Evolutionary conservation across 2,329 filamentous ascomycete genomes (phyloP).

Genomic region (Penicillium sp.): DNA sequence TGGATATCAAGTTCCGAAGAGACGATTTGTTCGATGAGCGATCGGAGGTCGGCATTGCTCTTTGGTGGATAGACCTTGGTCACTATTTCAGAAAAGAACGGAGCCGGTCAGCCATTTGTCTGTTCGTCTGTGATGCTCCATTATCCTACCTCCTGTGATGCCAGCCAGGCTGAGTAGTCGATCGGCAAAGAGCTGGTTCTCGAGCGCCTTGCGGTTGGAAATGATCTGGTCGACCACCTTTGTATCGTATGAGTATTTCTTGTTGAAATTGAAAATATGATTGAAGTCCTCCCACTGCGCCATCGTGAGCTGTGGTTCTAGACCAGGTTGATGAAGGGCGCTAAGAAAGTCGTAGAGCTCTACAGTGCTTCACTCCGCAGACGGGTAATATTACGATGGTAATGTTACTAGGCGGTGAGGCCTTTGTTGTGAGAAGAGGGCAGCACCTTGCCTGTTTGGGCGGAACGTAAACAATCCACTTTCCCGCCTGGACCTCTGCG

Average conservation of each 20-base stretch:
- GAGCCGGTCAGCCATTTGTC: background rate
- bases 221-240: slow-evolving; percentile 66
- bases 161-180: slow-evolving; percentile 72
- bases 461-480: slow-evolving; percentile 46
- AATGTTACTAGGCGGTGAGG: slow-evolving; percentile 34
- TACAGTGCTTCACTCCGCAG: slow-evolving; percentile 16
- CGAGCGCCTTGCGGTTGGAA: slow-evolving; percentile 66
- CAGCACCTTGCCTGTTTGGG: slow-evolving; percentile 39
- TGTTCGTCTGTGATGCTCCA: slow-evolving; percentile 10
- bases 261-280: slow-evolving; percentile 66
- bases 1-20: slow-evolving; percentile 67
- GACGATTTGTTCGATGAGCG: slow-evolving; percentile 71
- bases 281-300: slow-evolving; percentile 65
- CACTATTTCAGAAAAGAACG: slow-evolving; percentile 40
- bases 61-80: slow-evolving; percentile 75
- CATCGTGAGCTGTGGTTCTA: slow-evolving; percentile 34
- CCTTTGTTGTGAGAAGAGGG: slow-evolving; percentile 40
- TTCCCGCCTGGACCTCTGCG: slow-evolving; percentile 24
- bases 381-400: slow-evolving; percentile 26
- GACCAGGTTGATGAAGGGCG: slow-evolving; percentile 5
- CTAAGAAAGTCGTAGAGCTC: slow-evolving; percentile 9
- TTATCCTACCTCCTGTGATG: slow-evolving; percentile 65
- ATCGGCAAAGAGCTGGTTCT: slow-evolving; percentile 77
- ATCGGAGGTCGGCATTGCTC: slow-evolving; percentile 67
- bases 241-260: slow-evolving; percentile 65